These are phyloP conservation scores for Alternaria atra DNA, from an alignment of 2,329 filamentous ascomycete species.

Conservation along the genomic window DNA sequence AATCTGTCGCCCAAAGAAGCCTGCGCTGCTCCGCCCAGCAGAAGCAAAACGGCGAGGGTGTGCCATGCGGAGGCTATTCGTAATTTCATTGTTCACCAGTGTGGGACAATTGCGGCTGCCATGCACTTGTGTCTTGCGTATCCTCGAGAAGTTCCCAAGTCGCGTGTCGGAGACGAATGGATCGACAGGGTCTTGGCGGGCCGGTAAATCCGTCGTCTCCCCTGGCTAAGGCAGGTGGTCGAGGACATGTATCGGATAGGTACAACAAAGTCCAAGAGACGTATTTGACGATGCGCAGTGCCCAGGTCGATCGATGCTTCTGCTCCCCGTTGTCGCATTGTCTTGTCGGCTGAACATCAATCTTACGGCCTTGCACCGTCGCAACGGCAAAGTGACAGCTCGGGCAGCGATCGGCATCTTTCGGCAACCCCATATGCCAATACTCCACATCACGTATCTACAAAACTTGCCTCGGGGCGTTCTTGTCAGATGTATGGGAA, in stretches of 20 bases:
- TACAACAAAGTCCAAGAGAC: neutral
- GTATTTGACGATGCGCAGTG: no score
- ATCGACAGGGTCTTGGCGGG: conserved; percentile 18
- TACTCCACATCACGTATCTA: no score
- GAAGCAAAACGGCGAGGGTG: conserved; percentile 32
- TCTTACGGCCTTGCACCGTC: no score
- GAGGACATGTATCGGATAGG: neutral
- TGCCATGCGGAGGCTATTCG: conserved; percentile 36
- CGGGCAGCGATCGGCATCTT: no score
- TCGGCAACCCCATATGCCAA: no score
- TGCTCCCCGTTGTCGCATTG: no score
- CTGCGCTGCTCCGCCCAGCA: conserved; percentile 51
- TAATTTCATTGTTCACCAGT: conserved; percentile 37
- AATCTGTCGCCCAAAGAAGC: conserved; percentile 86
- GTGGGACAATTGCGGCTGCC: neutral
- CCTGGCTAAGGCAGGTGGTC: neutral
- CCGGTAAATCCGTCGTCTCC: conserved; percentile 2
- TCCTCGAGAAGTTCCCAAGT: neutral
- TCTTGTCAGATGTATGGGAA: no score
- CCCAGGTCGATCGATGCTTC: no score
- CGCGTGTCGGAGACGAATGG: conserved; percentile 4
- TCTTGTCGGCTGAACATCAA: no score
- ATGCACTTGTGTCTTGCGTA: neutral
- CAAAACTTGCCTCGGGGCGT: no score
- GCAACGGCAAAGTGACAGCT: no score